A percentile compares a stretch with the other conserved stretches of the same genome.
These are phyloP conservation scores for Eucalyptus grandis DNA, from an alignment of 345 rosid species.

Conservation along the genomic window DNA sequence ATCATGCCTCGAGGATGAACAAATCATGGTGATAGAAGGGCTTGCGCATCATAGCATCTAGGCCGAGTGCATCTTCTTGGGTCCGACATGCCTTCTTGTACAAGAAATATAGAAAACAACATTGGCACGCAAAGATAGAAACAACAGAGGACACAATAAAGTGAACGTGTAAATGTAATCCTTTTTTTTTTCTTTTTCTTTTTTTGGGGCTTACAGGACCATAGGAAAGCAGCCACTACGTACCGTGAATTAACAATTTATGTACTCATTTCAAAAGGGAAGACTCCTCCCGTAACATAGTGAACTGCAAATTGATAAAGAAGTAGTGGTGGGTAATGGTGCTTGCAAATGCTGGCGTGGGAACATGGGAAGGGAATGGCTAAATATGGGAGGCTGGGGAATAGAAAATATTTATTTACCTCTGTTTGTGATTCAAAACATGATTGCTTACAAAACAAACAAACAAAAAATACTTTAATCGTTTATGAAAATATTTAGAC, in stretches of 20 bases:
- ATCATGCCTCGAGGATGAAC: neutral
- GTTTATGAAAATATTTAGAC: neutral
- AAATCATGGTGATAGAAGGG: neutral
- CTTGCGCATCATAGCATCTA: neutral
- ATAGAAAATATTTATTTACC: neutral
- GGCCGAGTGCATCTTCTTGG: neutral
- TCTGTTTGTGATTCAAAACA: rapidly evolving
- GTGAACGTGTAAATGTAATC: neutral
- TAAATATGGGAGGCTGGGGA: neutral
- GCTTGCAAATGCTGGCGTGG: neutral
- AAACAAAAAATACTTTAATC: neutral
- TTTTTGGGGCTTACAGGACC: neutral
- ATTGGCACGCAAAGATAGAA: neutral
- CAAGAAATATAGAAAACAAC: neutral
- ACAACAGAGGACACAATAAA: neutral
- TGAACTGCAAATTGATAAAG: neutral
- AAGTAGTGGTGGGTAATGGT: neutral
- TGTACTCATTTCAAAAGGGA: neutral
- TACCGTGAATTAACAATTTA: neutral
- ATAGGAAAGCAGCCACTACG: neutral
- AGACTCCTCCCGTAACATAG: neutral
- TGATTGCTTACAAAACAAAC: neutral
- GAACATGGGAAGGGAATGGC: neutral
- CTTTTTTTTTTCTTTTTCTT: rapidly evolving
- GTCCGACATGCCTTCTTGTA: neutral